Conservation (phyloP, 1,139 yeast species). For the Candida freyschussii region DNA sequence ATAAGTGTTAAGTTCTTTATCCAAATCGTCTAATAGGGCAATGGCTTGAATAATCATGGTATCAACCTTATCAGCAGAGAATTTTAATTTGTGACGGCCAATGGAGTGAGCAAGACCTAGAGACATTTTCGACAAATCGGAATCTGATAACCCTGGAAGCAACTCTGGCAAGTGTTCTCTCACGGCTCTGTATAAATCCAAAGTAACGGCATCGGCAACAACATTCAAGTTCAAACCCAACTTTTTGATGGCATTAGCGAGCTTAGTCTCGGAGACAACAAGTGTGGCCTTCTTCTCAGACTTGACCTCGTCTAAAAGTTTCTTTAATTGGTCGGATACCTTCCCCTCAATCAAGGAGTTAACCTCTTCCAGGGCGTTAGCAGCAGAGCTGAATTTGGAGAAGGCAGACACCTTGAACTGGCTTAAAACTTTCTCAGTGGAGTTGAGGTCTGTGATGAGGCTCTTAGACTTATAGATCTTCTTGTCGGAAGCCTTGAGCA, state of each 20-base stretch:
- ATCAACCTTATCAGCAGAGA: slow-evolving; percentile 96
- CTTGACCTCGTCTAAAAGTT: slow-evolving; percentile 73
- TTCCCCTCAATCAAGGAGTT: slow-evolving; percentile 89
- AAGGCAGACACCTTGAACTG: slow-evolving; percentile 91
- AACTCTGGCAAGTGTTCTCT: slow-evolving; percentile 91
- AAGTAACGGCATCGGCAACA: slow-evolving; percentile 90
- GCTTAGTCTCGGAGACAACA: slow-evolving; percentile 90
- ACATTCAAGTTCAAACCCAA: slow-evolving; percentile 83
- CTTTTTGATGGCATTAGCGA: slow-evolving; percentile 95
- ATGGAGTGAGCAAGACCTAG: slow-evolving; percentile 96
- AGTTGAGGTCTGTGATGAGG: slow-evolving; percentile 70
- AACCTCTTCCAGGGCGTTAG: slow-evolving; percentile 94
- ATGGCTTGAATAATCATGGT: slow-evolving; percentile 99
- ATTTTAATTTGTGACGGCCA: slow-evolving; percentile 96
- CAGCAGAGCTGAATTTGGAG: slow-evolving; percentile 91
- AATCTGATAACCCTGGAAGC: slow-evolving; percentile 86
- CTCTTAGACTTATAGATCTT: slow-evolving; percentile 84
- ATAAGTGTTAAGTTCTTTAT: slow-evolving; percentile 94
- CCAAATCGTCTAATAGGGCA: slow-evolving; percentile 92
- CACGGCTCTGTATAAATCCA: slow-evolving; percentile 92
- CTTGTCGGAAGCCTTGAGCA: slow-evolving; percentile 95
- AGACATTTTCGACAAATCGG: slow-evolving; percentile 88
- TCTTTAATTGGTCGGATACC: slow-evolving; percentile 79
- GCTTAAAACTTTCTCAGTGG: slow-evolving; percentile 74
- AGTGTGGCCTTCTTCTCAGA: slow-evolving; percentile 86